Percentiles rank a stretch among this genome's conserved stretches.
These are phyloP conservation scores for Clonostachys rosea DNA, from an alignment of 2,329 filamentous ascomycete species.

Conservation along the genomic window DNA sequence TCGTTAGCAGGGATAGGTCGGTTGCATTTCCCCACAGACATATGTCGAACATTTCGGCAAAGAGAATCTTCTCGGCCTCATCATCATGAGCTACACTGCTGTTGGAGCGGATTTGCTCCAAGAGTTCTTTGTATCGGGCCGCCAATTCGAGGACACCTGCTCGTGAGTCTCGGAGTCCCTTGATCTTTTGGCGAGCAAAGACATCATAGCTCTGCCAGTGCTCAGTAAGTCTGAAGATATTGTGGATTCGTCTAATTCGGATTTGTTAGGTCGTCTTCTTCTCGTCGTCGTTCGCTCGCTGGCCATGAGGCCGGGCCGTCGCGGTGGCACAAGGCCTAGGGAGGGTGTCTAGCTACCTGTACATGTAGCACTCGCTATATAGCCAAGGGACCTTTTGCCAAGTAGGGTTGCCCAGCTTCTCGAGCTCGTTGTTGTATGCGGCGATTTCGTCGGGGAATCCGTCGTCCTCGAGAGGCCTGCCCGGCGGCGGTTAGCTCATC, in stretches of 20 bases:
- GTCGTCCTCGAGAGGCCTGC: constrained; percentile 73
- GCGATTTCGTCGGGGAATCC: constrained; percentile 74
- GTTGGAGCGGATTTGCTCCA: neutral
- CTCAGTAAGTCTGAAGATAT: constrained; percentile 45
- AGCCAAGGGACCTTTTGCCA: constrained; percentile 39
- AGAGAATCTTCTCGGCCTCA: constrained; percentile 31
- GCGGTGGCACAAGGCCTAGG: neutral
- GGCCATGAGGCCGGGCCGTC: neutral
- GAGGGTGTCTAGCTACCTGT: constrained; percentile 29
- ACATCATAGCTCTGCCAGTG: constrained; percentile 60
- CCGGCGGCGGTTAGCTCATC: neutral
- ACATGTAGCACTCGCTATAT: constrained; percentile 65
- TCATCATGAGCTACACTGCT: neutral
- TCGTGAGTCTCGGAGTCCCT: constrained; percentile 57
- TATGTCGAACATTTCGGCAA: constrained; percentile 63
- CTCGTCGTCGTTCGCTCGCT: neutral
- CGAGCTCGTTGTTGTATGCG: constrained; percentile 81
- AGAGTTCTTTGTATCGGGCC: neutral
- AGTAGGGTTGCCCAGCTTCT: constrained; percentile 64
- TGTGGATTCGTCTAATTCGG: constrained; percentile 31
- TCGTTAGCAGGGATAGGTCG: constrained; percentile 60
- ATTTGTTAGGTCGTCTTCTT: no score
- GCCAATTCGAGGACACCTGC: constrained; percentile 26
- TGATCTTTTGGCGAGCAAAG: constrained; percentile 59
- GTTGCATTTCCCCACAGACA: constrained; percentile 68